phyloP scores from a whole-genome alignment of 805 yeast species.

The Millerozyma acaciae region DNA sequence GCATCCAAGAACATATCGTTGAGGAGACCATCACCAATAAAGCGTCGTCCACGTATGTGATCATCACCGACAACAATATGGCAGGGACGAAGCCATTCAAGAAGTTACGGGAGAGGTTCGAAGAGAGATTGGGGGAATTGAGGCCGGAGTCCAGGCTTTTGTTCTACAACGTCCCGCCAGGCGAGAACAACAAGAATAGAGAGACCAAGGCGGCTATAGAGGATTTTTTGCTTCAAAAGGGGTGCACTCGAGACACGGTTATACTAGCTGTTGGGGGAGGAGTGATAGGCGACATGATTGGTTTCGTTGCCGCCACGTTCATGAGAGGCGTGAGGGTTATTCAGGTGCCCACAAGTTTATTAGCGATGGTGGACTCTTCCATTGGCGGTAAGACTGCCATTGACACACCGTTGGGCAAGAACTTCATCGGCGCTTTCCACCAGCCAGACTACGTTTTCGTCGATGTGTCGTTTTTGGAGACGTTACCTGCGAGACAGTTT shows the following conservation, averaged over 20 bases:
- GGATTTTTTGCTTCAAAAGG: constrained; percentile 74
- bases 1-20: constrained; percentile 71
- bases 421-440: constrained; percentile 95
- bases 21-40: constrained; percentile 55
- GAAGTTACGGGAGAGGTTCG: constrained; percentile 42
- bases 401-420: constrained; percentile 94
- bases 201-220: constrained; percentile 89
- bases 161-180: constrained; percentile 78
- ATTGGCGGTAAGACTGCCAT: constrained; percentile 99
- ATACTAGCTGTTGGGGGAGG: constrained; percentile 97
- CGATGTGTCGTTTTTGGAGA: constrained; percentile 80
- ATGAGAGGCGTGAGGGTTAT: constrained; percentile 96
- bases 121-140: constrained; percentile 24
- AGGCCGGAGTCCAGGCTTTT: constrained; percentile 64
- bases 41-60: constrained; percentile 86
- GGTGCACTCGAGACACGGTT: constrained; percentile 95
- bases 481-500: constrained; percentile 89
- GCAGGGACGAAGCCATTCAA: constrained; percentile 59
- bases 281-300: constrained; percentile 98
- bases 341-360: constrained; percentile 88
- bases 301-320: constrained; percentile 97
- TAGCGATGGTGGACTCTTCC: constrained; percentile 97
- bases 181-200: constrained; percentile 86
- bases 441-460: constrained; percentile 88
- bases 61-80: constrained; percentile 83